Conservation (phyloP, 768 basidiomycete species). For the Cystobasidium onofrii region DNA sequence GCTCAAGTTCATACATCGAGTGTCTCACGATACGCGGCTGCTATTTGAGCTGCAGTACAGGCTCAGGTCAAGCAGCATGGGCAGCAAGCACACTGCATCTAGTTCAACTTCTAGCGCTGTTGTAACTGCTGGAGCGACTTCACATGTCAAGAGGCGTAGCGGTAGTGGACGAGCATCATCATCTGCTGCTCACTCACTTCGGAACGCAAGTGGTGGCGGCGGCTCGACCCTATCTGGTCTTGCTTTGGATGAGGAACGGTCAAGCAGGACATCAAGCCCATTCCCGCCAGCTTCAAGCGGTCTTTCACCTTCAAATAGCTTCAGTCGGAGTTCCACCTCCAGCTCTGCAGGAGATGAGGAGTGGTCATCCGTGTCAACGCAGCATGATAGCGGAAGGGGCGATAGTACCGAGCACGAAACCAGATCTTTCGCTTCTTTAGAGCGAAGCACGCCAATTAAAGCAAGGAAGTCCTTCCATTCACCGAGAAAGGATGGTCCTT, state of each 20-base stretch:
- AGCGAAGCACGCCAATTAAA: background rate
- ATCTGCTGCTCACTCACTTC: background rate
- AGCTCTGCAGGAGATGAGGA: background rate
- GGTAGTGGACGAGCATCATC: background rate
- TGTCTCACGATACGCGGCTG: background rate
- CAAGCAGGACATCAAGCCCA: background rate
- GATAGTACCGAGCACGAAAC: background rate
- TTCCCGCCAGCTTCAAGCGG: background rate
- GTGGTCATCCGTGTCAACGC: background rate
- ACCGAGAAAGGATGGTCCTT: background rate
- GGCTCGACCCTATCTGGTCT: background rate
- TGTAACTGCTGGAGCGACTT: background rate
- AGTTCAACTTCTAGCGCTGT: background rate
- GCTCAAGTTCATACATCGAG: background rate
- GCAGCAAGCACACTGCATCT: background rate
- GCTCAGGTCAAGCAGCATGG: background rate
- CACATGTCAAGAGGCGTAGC: background rate
- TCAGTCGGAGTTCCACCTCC: background rate
- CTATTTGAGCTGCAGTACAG: background rate
- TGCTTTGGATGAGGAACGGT: background rate
- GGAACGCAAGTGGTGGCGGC: background rate
- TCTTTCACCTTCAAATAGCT: background rate
- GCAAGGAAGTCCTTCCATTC: background rate
- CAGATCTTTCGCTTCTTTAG: background rate
- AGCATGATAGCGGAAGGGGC: background rate